Conservation (phyloP, 176 grass and related monocot genomes). For the Oryza meyeriana region DNA sequence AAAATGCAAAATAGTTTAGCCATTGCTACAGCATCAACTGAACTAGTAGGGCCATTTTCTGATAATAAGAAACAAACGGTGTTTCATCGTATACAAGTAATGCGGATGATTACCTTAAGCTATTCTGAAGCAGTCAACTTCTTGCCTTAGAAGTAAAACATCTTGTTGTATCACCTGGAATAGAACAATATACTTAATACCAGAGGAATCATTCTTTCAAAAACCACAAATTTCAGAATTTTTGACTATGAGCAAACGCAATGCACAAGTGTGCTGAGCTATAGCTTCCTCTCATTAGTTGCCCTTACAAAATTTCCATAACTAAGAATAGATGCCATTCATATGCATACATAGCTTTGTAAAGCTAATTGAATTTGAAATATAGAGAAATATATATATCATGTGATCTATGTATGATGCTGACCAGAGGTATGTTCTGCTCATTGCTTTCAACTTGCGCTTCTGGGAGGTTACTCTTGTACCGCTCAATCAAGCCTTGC, state of each 20-base stretch:
- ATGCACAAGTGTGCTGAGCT: background rate
- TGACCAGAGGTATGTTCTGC: slow-evolving; percentile 47
- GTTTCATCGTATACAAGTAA: background rate
- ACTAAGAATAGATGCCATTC: background rate
- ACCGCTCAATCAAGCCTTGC: slow-evolving; percentile 69
- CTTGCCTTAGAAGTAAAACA: slow-evolving; percentile 47
- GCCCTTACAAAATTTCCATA: background rate
- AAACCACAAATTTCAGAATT: background rate
- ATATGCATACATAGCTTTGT: background rate
- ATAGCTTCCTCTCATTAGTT: background rate
- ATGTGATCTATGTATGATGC: background rate
- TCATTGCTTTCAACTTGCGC: slow-evolving; percentile 31
- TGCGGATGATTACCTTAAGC: slow-evolving; percentile 54
- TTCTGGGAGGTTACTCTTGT: slow-evolving; percentile 44
- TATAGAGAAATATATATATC: background rate
- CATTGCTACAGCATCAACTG: background rate
- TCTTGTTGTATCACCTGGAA: slow-evolving; percentile 60
- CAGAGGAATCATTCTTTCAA: background rate
- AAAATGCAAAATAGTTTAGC: background rate
- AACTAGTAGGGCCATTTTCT: background rate
- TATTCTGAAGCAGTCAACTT: slow-evolving; percentile 75
- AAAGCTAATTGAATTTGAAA: background rate
- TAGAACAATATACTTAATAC: background rate
- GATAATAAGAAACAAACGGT: background rate
- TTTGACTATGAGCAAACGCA: background rate